Evolutionary conservation across 2,329 filamentous ascomycete species (phyloP), one percentile per base, ranked within the genome.

Genomic region (Chaetomium sp.): DNA sequence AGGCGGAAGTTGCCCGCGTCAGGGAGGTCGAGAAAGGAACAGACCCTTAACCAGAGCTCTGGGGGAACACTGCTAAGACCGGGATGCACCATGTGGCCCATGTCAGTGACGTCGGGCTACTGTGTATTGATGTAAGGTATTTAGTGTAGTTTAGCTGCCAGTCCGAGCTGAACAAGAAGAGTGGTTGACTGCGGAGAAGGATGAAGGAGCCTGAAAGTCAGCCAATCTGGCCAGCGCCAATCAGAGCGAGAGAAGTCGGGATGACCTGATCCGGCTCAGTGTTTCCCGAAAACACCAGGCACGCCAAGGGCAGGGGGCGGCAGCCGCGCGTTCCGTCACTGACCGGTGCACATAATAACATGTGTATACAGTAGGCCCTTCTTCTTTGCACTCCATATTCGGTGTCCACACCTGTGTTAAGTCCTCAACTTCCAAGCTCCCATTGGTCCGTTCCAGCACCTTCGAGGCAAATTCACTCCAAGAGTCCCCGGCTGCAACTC

Each of bases 11-110:
- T 57, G 13, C 21, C 33, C 8, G 33, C 35, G 6, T 57, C 33
- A 35, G 12, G 16, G 35, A 19, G 54, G 35, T 57, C 54, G 12
- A 57, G 54, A 12, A 19, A n/a, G 4, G 33, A 23, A 35, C 54
- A 57, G 33, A 57, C n/a, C n/a, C 13, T 27, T 23, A 13, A 23
- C 54, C 54, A 57, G 23, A 57, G n/a, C 54, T 57, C 54, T 4
- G 35, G 33, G 16, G 54, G 54, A 8, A 56, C 21, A 6, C 56
- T 50, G 23, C 4, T 50, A 8, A 23, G 21, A 23, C 23, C 21
- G 12, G 10, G 10, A 6, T 23, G 47, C 23, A 4, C 47, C 21
- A 50, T 50, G 45, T 47, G n/a, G 45, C 7, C 21, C 45, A 10
- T 47, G 45, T 42, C 38, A 3, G 16, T 16, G 13, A n/a, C 19